A percentile compares a stretch with the other conserved stretches of the same genome.
phyloP scores from a whole-genome alignment of 192 early-diverging fungal species.

The Dimargaris verticillata region DNA sequence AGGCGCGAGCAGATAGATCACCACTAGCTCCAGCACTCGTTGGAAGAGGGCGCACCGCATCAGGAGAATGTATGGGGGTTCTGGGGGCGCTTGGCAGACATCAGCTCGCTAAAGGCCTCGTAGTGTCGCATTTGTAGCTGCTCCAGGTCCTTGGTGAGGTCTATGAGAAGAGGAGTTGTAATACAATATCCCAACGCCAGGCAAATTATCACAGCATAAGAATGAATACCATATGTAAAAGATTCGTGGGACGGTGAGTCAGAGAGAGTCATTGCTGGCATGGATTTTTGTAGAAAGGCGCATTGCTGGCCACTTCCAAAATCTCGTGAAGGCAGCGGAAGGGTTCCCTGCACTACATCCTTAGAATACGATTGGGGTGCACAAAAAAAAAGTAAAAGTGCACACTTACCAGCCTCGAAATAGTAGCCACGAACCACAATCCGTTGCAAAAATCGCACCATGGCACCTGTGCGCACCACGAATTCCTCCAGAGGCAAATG shows the following conservation, averaged over 20 bases:
- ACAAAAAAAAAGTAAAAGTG: neutral
- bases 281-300: no score
- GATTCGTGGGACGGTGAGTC: no score
- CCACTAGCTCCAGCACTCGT: no score
- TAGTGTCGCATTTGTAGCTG: constrained; percentile 6
- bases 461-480: constrained; percentile 44
- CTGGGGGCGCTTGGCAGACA: constrained; percentile 2
- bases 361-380: neutral
- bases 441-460: constrained; percentile 44
- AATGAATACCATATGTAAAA: no score
- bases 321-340: no score
- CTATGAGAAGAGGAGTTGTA: neutral
- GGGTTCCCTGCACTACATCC: no score
- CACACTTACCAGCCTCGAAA: constrained; percentile 17
- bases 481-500: constrained; percentile 41
- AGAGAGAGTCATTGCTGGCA: no score
- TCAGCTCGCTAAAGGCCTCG: constrained; percentile 10
- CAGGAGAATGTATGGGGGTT: neutral
- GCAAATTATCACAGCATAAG: no score
- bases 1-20: no score
- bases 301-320: no score
- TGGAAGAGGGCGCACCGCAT: neutral
- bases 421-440: constrained; percentile 36
- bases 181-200: no score
- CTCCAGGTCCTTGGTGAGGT: constrained; percentile 4